Conservation (phyloP, 306 rosid genomes). For the Quercus dentata region DNA sequence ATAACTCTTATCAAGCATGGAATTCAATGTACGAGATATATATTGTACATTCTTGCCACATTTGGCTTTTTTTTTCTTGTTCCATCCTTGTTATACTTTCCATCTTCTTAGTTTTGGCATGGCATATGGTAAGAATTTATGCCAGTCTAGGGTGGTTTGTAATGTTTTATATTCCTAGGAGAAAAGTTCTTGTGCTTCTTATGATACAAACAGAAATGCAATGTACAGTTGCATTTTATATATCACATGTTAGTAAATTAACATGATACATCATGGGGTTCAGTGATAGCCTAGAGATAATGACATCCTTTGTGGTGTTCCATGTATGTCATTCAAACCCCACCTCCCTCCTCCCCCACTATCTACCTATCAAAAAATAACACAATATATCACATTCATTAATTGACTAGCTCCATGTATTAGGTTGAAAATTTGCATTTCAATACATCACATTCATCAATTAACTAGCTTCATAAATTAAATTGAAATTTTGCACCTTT, state of each 20-base stretch:
- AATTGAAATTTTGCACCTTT: neutral
- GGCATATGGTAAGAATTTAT: neutral
- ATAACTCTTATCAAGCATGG: neutral
- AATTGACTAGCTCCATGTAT: neutral
- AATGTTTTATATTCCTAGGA: neutral
- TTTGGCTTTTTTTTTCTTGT: neutral
- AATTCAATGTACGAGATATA: neutral
- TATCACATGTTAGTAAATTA: neutral
- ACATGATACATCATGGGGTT: neutral
- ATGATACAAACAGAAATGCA: neutral
- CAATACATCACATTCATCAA: no score
- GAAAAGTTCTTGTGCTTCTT: neutral
- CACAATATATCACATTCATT: neutral
- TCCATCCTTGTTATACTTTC: neutral
- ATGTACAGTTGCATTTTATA: neutral
- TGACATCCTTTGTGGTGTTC: no score
- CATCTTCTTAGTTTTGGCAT: neutral
- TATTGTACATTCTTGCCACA: neutral
- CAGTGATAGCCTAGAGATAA: no score
- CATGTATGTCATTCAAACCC: no score
- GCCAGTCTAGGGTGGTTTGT: neutral
- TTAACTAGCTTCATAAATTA: slow-evolving; percentile 3
- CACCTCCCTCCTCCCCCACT: no score
- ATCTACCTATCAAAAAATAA: no score
- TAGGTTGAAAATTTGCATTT: no score